These are phyloP conservation scores for Emydomyces testavorans DNA, from an alignment of 2,329 filamentous ascomycete species.

Conservation along the genomic window DNA sequence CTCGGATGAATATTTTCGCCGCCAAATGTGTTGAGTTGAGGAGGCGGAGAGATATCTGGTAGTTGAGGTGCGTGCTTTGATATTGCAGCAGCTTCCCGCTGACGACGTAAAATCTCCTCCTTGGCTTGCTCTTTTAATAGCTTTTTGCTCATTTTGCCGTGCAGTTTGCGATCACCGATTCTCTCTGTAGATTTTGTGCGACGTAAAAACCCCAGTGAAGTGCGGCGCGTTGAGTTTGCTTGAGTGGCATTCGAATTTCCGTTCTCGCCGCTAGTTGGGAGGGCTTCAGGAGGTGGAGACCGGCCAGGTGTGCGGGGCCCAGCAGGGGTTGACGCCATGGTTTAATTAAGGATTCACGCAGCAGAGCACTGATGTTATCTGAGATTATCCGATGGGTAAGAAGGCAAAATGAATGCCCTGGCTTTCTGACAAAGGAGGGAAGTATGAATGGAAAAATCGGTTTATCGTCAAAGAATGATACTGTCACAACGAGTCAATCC, in stretches of 20 bases:
- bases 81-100: conserved; percentile 45
- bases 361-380: neutral
- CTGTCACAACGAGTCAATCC: neutral
- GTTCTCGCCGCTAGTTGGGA: conserved; percentile 7
- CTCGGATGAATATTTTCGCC: conserved; percentile 53
- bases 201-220: conserved; percentile 50
- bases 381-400: neutral
- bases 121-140: conserved; percentile 29
- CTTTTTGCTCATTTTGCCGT: conserved; percentile 28
- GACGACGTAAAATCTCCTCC: conserved; percentile 44
- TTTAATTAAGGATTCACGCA: neutral
- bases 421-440: no score
- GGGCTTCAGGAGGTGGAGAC: conserved; percentile 11
- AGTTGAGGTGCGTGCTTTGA: conserved; percentile 49
- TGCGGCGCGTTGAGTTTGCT: conserved; percentile 29
- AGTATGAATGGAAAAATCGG: no score
- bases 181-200: conserved; percentile 56
- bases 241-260: conserved; percentile 3
- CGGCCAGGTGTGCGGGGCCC: conserved; percentile 7
- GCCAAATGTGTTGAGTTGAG: conserved; percentile 46
- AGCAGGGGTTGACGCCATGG: conserved; percentile 10
- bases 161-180: conserved; percentile 43
- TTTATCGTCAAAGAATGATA: neutral
- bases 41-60: conserved; percentile 37
- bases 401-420: neutral